These are phyloP conservation scores for Fusarium udum DNA, from an alignment of 2,329 filamentous ascomycete species.

Conservation along the genomic window DNA sequence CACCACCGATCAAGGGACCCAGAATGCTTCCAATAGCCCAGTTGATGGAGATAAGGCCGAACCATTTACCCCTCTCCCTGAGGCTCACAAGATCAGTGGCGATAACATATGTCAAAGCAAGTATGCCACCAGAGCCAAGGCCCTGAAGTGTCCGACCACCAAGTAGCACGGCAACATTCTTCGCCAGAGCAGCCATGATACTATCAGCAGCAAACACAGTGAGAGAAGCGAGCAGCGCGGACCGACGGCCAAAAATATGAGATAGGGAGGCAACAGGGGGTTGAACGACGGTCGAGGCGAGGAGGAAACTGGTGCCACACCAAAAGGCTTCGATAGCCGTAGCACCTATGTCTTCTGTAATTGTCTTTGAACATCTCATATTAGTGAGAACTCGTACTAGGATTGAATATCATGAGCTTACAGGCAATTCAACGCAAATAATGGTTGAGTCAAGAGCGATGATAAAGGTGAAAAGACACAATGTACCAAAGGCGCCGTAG, in stretches of 20 bases:
- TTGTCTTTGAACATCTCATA: conserved; percentile 16
- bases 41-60: conserved; percentile 51
- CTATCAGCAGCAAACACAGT: conserved; percentile 33
- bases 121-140: conserved; percentile 61
- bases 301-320: conserved; percentile 40
- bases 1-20: conserved; percentile 58
- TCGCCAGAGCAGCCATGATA: conserved; percentile 36
- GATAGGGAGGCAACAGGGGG: conserved; percentile 39
- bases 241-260: conserved; percentile 37
- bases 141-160: conserved; percentile 62
- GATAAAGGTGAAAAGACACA: conserved; percentile 39
- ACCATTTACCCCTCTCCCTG: conserved; percentile 53
- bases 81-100: conserved; percentile 58
- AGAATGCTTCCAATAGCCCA: conserved; percentile 65
- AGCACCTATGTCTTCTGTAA: conserved; percentile 37
- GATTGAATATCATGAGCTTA: neutral
- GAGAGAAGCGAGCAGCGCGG: conserved; percentile 31
- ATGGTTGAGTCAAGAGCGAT: conserved; percentile 41
- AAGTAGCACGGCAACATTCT: conserved; percentile 48
- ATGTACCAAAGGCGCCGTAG: conserved; percentile 38
- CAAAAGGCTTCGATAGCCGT: conserved; percentile 39
- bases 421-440: conserved; percentile 37
- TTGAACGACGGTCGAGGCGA: conserved; percentile 39
- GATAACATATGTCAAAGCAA: conserved; percentile 57
- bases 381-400: neutral